These are phyloP conservation scores for Alnus glutinosa DNA, from an alignment of 306 rosid genomes.

Conservation along the genomic window DNA sequence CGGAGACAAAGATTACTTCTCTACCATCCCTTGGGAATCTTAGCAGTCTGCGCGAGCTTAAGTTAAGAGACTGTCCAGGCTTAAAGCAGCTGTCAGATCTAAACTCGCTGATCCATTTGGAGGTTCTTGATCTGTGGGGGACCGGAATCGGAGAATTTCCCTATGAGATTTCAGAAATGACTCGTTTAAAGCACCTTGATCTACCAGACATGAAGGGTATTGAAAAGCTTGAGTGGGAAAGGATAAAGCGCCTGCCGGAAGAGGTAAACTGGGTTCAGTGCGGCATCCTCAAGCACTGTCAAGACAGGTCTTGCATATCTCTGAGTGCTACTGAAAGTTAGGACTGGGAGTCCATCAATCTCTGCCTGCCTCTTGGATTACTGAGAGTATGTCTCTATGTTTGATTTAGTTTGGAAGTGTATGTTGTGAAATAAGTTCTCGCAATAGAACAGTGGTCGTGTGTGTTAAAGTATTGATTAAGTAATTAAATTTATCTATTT, in stretches of 20 bases:
- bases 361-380: too few relatives aligned
- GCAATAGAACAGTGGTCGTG: too few relatives aligned
- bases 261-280: slow-evolving; percentile 26
- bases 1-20: slow-evolving; percentile 10
- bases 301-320: slow-evolving; percentile 5
- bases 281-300: neutral
- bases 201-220: slow-evolving; percentile 22
- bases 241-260: slow-evolving; percentile 23
- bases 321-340: neutral
- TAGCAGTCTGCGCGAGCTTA: slow-evolving; percentile 24
- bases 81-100: slow-evolving; percentile 5
- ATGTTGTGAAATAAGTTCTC: too few relatives aligned
- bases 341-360: too few relatives aligned
- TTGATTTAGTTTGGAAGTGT: too few relatives aligned
- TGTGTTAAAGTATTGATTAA: too few relatives aligned
- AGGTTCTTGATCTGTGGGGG: slow-evolving; percentile 35
- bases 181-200: slow-evolving; percentile 20
- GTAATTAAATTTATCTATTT: too few relatives aligned
- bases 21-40: slow-evolving; percentile 17
- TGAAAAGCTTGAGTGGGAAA: slow-evolving; percentile 14
- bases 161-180: slow-evolving; percentile 12
- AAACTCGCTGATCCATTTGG: slow-evolving; percentile 9
- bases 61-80: slow-evolving; percentile 26
- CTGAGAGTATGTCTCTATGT: too few relatives aligned
- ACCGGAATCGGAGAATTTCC: slow-evolving; percentile 23